phyloP scores from a whole-genome alignment of 129 eudicot genomes.

The Gnaphalium uliginosum region DNA sequence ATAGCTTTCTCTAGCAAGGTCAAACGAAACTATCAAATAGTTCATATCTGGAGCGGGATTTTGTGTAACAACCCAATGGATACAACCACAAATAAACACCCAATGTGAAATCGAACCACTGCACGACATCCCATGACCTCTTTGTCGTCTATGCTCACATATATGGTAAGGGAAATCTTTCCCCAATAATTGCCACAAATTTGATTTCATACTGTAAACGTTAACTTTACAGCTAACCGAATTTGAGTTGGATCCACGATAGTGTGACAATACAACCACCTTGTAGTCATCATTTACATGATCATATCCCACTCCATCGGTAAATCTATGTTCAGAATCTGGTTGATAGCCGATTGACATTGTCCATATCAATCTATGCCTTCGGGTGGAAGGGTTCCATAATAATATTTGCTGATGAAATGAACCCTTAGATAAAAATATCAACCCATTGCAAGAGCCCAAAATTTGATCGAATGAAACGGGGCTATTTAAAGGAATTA shows the following conservation, averaged over 20 bases:
- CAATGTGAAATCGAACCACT: background rate
- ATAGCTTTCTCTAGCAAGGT: slow-evolving; percentile 18
- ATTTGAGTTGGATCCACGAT: background rate
- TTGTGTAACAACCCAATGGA: slow-evolving; percentile 21
- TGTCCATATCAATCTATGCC: background rate
- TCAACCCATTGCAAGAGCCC: too few relatives aligned
- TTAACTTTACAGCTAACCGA: background rate
- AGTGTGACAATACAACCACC: slow-evolving; percentile 14
- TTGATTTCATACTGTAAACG: slow-evolving; percentile 13
- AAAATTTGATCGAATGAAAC: too few relatives aligned
- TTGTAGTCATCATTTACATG: slow-evolving; percentile 23
- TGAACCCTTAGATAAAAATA: too few relatives aligned
- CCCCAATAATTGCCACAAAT: slow-evolving; percentile 3
- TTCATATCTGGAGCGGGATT: background rate
- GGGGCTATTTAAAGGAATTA: too few relatives aligned
- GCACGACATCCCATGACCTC: background rate
- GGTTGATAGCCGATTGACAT: background rate
- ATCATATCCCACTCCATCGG: slow-evolving; percentile 13
- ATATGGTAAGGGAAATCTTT: slow-evolving; percentile 23
- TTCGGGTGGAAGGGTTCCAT: too few relatives aligned
- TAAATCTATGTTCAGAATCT: background rate
- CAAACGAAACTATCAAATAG: slow-evolving; percentile 25
- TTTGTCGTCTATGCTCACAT: background rate
- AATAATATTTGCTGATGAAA: too few relatives aligned
- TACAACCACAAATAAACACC: slow-evolving; percentile 19